These are phyloP conservation scores for Colletotrichum eleusines DNA, from an alignment of 2,329 filamentous ascomycete genomes.

Conservation along the genomic window DNA sequence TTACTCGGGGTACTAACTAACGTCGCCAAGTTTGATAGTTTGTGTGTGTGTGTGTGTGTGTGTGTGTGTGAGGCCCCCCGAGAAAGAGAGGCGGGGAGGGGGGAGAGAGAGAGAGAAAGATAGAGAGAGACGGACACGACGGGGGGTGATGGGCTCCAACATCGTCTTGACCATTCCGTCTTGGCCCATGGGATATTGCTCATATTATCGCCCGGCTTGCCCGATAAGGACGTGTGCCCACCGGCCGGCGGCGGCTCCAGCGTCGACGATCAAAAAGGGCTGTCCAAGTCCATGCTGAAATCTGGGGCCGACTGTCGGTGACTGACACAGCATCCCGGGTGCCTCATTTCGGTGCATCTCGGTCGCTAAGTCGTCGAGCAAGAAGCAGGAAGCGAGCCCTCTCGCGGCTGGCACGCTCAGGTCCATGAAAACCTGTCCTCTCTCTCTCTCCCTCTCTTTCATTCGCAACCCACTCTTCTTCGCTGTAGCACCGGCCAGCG, in stretches of 20 bases:
- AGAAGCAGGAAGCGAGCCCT: conserved; percentile 19
- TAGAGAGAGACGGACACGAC: conserved; percentile 14
- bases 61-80: too few species aligned
- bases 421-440: too few species aligned
- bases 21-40: conserved; percentile 17
- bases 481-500: conserved; percentile 6
- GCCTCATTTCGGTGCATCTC: conserved; percentile 40
- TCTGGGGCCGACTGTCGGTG: conserved; percentile 39
- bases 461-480: conserved; percentile 14
- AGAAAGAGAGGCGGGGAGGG: not conserved
- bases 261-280: conserved; percentile 17
- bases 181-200: conserved; percentile 22
- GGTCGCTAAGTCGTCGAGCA: conserved; percentile 35
- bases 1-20: not conserved
- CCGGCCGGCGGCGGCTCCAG: conserved; percentile 37
- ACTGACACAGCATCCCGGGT: conserved; percentile 32
- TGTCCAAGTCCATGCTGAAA: not conserved
- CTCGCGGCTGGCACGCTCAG: conserved; percentile 28
- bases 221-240: conserved; percentile 16
- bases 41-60: not conserved
- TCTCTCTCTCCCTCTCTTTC: conserved; percentile 15
- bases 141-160: conserved; percentile 5
- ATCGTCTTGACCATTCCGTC: conserved; percentile 10
- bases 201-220: conserved; percentile 25
- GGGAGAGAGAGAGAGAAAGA: too few species aligned